A percentile compares a stretch with the other conserved stretches of the same genome.
These are phyloP conservation scores for Alisma plantagoaquatica DNA, from an alignment of 106 monocot genomes.

Conservation along the genomic window DNA sequence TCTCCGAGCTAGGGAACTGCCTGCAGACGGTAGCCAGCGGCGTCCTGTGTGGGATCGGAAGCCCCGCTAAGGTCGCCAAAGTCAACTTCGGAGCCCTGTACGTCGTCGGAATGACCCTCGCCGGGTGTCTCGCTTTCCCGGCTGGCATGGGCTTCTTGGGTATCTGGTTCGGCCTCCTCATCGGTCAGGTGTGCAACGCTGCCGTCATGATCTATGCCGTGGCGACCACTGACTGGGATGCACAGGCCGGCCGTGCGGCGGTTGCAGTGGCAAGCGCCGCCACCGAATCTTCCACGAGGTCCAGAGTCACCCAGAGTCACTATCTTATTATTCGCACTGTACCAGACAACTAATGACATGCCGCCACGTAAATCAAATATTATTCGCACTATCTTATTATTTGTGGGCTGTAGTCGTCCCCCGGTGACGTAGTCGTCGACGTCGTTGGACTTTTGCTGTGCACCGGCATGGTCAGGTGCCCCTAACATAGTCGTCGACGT, in stretches of 20 bases:
- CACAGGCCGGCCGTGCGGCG: constrained; percentile 58
- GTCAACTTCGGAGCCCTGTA: constrained; percentile 80
- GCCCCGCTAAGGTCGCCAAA: constrained; percentile 56
- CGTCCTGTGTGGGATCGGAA: constrained; percentile 70
- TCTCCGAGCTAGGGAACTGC: constrained; percentile 89
- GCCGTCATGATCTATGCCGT: constrained; percentile 42
- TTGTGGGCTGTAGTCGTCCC: no score
- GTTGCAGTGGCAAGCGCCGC: constrained; percentile 18
- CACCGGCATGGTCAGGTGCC: no score
- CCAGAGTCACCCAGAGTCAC: no score
- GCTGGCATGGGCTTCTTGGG: constrained; percentile 48
- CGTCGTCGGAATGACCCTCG: constrained; percentile 71
- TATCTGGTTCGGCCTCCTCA: constrained; percentile 69
- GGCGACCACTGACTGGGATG: constrained; percentile 64
- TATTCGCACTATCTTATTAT: no score
- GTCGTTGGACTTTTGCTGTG: no score
- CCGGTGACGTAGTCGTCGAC: no score
- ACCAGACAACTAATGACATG: no score
- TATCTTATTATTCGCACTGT: no score
- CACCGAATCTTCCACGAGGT: no score
- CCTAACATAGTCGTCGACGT: no score
- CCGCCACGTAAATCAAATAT: no score
- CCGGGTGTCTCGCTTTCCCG: constrained; percentile 62
- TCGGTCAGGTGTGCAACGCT: constrained; percentile 44
- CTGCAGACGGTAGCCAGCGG: constrained; percentile 88